Percentiles rank a stretch among this genome's conserved stretches.
Conservation (phyloP, 1,284 basidiomycete genomes). For the Papiliotrema terrestris region DNA sequence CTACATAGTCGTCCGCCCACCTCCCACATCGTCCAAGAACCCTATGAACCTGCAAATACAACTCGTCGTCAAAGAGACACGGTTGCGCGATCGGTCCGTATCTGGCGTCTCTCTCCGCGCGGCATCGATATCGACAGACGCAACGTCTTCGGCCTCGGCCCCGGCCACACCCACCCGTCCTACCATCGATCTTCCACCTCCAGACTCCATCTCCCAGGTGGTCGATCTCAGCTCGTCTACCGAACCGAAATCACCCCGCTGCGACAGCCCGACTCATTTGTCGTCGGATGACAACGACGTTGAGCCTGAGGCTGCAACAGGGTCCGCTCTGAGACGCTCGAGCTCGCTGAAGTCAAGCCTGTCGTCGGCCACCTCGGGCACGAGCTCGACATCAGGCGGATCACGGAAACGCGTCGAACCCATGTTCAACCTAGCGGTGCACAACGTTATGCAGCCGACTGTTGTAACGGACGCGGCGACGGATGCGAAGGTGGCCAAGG, state of each 20-base stretch:
- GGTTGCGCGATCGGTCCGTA: slow-evolving; percentile 15
- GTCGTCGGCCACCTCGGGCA: slow-evolving; percentile 17
- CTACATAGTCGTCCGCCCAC: slow-evolving; percentile 54
- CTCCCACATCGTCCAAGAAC: slow-evolving; percentile 72
- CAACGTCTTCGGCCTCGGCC: slow-evolving; percentile 1
- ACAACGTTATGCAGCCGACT: slow-evolving; percentile 87
- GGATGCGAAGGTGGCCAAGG: slow-evolving; percentile 85
- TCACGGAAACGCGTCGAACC: slow-evolving; percentile 68
- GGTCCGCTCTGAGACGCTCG: slow-evolving; percentile 15
- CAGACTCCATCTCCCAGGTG: background rate
- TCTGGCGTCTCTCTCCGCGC: slow-evolving; percentile 25
- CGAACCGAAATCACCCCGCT: background rate
- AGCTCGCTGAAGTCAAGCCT: slow-evolving; percentile 23
- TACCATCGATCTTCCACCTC: background rate
- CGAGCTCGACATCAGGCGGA: slow-evolving; percentile 7
- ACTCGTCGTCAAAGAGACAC: slow-evolving; percentile 57
- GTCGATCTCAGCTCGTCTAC: background rate
- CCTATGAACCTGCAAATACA: slow-evolving; percentile 92
- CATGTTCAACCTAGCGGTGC: slow-evolving; percentile 81
- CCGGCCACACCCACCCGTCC: background rate
- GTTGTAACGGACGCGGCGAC: slow-evolving; percentile 71
- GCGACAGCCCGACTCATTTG: background rate
- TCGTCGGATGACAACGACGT: background rate
- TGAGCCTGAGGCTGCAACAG: background rate
- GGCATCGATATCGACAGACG: slow-evolving; percentile 6